These are phyloP conservation scores for Penicillium fimorum DNA, from an alignment of 495 filamentous ascomycete species.

Conservation along the genomic window DNA sequence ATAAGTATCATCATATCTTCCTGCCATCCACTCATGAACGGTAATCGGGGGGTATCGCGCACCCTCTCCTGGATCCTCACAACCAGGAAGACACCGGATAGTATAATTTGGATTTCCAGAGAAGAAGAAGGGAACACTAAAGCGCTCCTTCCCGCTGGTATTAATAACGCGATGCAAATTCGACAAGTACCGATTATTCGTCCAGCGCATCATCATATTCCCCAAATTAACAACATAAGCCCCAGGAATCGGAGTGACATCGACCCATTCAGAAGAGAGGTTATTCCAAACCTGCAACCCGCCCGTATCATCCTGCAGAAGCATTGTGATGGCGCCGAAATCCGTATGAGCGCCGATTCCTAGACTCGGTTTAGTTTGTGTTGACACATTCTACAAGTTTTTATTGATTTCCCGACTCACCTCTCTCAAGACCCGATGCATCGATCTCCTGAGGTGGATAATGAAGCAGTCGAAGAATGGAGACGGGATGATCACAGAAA, in stretches of 20 bases:
- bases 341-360: conserved; percentile 54
- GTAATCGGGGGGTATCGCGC: conserved; percentile 27
- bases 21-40: conserved; percentile 27
- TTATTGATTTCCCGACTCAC: neutral
- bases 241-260: conserved; percentile 35
- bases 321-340: conserved; percentile 48
- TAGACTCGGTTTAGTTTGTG: neutral
- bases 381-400: neutral
- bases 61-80: conserved; percentile 9
- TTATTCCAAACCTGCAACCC: conserved; percentile 47
- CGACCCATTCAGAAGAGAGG: conserved; percentile 23
- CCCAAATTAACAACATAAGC: conserved; percentile 51
- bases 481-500: conserved; percentile 34
- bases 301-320: conserved; percentile 39
- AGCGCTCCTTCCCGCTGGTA: conserved; percentile 24
- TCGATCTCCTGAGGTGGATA: conserved; percentile 46
- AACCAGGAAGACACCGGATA: conserved; percentile 25
- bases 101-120: conserved; percentile 25
- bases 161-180: conserved; percentile 36
- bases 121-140: conserved; percentile 34
- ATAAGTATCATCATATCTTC: conserved; percentile 28
- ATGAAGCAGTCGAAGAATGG: conserved; percentile 42
- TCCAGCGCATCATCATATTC: conserved; percentile 40
- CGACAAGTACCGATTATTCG: conserved; percentile 29
- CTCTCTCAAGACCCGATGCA: conserved; percentile 21